phyloP scores from a whole-genome alignment of 1,284 basidiomycete species.

The Ceratobasidium sp. region DNA sequence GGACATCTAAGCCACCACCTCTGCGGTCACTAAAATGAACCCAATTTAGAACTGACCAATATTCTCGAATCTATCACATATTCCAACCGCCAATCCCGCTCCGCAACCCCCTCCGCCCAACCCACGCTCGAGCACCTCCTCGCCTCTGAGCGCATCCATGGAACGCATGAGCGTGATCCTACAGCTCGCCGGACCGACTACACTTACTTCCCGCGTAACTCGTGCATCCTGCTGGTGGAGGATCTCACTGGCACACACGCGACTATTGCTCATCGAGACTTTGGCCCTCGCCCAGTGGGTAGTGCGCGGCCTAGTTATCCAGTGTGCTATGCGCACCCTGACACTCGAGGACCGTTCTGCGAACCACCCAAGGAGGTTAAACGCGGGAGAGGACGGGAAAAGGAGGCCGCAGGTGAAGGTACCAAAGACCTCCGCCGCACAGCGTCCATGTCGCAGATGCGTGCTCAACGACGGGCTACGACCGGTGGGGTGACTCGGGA shows the following conservation, averaged over 20 bases:
- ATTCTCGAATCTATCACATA: slow-evolving; percentile 53
- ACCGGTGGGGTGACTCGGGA: slow-evolving; percentile 48
- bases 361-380: slow-evolving; percentile 68
- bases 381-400: slow-evolving; percentile 65
- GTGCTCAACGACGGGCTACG: slow-evolving; percentile 60
- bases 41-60: slow-evolving; percentile 54
- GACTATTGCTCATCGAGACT: slow-evolving; percentile 66
- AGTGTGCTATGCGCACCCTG: slow-evolving; percentile 33
- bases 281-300: slow-evolving; percentile 53
- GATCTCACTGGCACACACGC: slow-evolving; percentile 83
- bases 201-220: slow-evolving; percentile 86
- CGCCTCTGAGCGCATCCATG: slow-evolving; percentile 88
- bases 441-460: slow-evolving; percentile 82
- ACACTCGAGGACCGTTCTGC: slow-evolving; percentile 35
- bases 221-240: slow-evolving; percentile 89
- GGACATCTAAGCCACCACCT: slow-evolving; percentile 17
- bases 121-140: slow-evolving; percentile 69
- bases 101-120: slow-evolving; percentile 53
- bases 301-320: slow-evolving; percentile 63
- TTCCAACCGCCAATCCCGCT: slow-evolving; percentile 51
- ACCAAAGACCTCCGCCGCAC: slow-evolving; percentile 64
- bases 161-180: slow-evolving; percentile 89
- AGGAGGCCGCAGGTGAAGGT: background rate
- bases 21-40: background rate
- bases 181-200: slow-evolving; percentile 88